These are phyloP conservation scores for Aureococcus anophagefferens DNA, from an alignment of 108 stramenopile species.

Conservation along the genomic window DNA sequence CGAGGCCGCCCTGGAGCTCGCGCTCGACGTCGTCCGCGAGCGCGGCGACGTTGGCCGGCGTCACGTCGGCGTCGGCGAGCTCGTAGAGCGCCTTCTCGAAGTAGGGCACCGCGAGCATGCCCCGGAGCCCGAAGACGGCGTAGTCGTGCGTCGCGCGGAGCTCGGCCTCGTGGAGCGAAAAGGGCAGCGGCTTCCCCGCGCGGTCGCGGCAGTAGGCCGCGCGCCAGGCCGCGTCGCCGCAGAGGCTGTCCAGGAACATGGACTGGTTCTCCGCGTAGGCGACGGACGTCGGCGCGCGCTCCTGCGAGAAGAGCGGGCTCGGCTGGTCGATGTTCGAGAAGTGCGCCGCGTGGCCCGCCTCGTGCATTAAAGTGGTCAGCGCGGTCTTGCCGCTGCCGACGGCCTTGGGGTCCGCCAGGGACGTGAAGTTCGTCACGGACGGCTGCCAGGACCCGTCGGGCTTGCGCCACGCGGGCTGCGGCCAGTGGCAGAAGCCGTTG, in stretches of 20 bases:
- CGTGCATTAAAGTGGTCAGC: conserved; percentile 13
- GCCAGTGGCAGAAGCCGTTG: conserved; percentile 70
- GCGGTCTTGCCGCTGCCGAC: conserved; percentile 52
- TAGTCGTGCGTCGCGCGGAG: conserved; percentile 58
- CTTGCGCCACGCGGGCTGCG: conserved; percentile 48
- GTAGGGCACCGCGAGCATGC: conserved; percentile 55
- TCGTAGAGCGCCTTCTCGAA: conserved; percentile 68
- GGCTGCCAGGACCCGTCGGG: conserved; percentile 48
- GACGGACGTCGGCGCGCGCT: conserved; percentile 55
- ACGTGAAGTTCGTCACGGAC: conserved; percentile 52
- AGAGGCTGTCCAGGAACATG: conserved; percentile 59
- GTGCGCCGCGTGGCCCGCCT: conserved; percentile 64
- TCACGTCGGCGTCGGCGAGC: conserved; percentile 48
- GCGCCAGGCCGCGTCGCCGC: conserved; percentile 60
- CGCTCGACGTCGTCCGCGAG: conserved; percentile 54
- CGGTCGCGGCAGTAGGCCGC: conserved; percentile 45
- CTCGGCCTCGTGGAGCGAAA: conserved; percentile 49
- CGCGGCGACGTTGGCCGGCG: conserved; percentile 41
- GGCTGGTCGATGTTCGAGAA: conserved; percentile 59
- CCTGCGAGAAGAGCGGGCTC: conserved; percentile 53
- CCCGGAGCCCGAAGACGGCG: conserved; percentile 46
- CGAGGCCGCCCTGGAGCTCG: conserved; percentile 53
- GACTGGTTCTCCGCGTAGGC: conserved; percentile 59
- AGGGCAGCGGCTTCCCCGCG: conserved; percentile 48
- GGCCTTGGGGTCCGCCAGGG: conserved; percentile 48